These are phyloP conservation scores for Cajanus cajan DNA, from an alignment of 306 rosid species.

Conservation along the genomic window DNA sequence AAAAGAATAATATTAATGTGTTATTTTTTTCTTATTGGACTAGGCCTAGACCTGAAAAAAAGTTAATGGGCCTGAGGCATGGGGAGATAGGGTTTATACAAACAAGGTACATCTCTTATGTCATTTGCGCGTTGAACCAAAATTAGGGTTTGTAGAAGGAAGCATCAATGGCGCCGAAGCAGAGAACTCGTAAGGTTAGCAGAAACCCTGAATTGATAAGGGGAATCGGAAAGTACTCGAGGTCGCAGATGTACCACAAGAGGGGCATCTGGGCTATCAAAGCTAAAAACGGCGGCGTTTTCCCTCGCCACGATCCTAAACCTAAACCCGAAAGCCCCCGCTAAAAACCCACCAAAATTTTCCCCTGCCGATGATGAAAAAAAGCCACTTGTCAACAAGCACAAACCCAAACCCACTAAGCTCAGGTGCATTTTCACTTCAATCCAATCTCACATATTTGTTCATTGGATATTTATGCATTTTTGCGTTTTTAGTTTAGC, in stretches of 20 bases:
- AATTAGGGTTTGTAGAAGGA: slow-evolving; percentile 33
- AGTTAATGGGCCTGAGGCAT: not conserved
- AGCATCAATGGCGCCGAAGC: slow-evolving; percentile 61
- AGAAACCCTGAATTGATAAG: slow-evolving; percentile 65
- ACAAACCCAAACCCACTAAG: slow-evolving; percentile 57
- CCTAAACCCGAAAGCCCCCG: slow-evolving; percentile 45
- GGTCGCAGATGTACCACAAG: slow-evolving; percentile 70
- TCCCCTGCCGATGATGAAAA: slow-evolving; percentile 73
- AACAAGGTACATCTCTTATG: not conserved
- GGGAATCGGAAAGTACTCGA: slow-evolving; percentile 64
- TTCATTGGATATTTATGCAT: not conserved
- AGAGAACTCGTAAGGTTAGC: slow-evolving; percentile 39
- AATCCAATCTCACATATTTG: not conserved
- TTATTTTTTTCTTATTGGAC: too few species aligned
- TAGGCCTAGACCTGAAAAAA: not conserved
- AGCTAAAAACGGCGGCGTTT: slow-evolving; percentile 70
- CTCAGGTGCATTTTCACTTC: slow-evolving; percentile 40
- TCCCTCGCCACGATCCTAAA: slow-evolving; percentile 63
- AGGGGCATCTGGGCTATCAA: slow-evolving; percentile 76
- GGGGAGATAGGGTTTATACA: not conserved
- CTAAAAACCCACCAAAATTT: slow-evolving; percentile 52
- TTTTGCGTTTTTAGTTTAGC: not conserved
- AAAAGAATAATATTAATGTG: too few species aligned
- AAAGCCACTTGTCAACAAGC: slow-evolving; percentile 61
- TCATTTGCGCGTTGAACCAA: not conserved